Conservation (phyloP, 2,329 filamentous ascomycete genomes). For the Ceratocystis lukuohia region DNA sequence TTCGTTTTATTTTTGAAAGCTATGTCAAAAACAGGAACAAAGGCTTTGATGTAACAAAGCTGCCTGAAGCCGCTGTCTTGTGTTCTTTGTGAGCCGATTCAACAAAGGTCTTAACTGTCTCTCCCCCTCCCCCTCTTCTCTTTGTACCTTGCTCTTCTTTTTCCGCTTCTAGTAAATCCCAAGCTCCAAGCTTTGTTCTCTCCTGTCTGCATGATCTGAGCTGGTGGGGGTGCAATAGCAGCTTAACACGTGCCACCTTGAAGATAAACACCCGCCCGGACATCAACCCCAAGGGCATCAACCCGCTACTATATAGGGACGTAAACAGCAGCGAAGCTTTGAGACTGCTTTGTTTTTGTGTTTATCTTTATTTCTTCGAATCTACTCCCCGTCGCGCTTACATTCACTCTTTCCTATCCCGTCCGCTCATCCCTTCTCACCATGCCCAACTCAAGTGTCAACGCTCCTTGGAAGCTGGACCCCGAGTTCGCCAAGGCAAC, state of each 20-base stretch:
- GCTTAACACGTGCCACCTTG: neutral
- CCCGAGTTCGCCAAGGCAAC: slow-evolving; percentile 6
- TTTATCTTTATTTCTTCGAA: neutral
- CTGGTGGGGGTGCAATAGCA: neutral
- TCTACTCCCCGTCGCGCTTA: neutral
- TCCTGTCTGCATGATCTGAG: neutral
- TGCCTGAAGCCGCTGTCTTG: neutral
- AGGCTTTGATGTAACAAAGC: neutral
- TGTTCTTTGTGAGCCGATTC: neutral
- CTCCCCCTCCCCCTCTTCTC: neutral
- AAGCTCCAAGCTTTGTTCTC: neutral
- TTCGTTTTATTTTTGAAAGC: too few species aligned
- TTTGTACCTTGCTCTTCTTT: neutral
- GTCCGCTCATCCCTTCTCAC: neutral
- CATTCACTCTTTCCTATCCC: neutral
- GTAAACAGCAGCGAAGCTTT: neutral
- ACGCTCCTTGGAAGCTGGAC: slow-evolving; percentile 10
- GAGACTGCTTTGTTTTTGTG: neutral
- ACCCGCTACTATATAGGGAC: neutral
- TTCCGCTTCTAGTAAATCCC: neutral
- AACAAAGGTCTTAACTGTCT: neutral
- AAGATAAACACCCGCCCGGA: neutral
- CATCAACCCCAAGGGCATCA: neutral
- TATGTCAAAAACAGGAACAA: neutral
- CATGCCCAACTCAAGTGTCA: neutral